These are phyloP conservation scores for Coriaria nepalensis DNA, from an alignment of 306 rosid genomes.

Conservation along the genomic window DNA sequence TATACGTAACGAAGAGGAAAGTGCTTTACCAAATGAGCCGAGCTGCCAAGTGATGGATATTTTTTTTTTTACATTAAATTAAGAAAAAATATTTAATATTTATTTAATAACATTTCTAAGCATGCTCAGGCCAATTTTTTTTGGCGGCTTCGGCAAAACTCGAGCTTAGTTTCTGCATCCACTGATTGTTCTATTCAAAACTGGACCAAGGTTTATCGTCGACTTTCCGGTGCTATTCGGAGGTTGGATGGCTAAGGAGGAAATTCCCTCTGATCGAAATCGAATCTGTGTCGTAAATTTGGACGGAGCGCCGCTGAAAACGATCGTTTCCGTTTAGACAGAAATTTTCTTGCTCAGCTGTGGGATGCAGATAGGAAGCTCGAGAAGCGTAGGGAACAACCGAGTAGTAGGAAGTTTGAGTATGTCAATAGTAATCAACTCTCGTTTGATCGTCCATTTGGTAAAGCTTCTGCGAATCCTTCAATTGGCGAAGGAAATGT, in stretches of 20 bases:
- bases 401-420: conserved; percentile 11
- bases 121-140: too few species aligned
- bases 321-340: conserved; percentile 21
- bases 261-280: conserved; percentile 8
- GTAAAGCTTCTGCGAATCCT: conserved; percentile 24
- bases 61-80: too few species aligned
- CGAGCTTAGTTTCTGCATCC: conserved; percentile 5
- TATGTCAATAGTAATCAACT: conserved; percentile 10
- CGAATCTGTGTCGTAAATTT: conserved; percentile 22
- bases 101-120: too few species aligned
- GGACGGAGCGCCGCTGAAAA: conserved; percentile 18
- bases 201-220: conserved; percentile 20
- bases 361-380: conserved; percentile 51
- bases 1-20: too few species aligned
- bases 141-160: background rate
- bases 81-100: too few species aligned
- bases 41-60: too few species aligned
- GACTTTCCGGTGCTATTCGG: conserved; percentile 5
- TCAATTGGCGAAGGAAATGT: conserved; percentile 18
- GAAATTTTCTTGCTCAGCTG: conserved; percentile 44
- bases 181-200: conserved; percentile 5
- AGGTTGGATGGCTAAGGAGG: conserved; percentile 9
- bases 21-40: too few species aligned
- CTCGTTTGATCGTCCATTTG: conserved; percentile 7
- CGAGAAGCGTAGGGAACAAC: conserved; percentile 12